These are phyloP conservation scores for Lodderomyces oxycetoniae DNA, from an alignment of 1,139 yeast genomes.

Conservation along the genomic window DNA sequence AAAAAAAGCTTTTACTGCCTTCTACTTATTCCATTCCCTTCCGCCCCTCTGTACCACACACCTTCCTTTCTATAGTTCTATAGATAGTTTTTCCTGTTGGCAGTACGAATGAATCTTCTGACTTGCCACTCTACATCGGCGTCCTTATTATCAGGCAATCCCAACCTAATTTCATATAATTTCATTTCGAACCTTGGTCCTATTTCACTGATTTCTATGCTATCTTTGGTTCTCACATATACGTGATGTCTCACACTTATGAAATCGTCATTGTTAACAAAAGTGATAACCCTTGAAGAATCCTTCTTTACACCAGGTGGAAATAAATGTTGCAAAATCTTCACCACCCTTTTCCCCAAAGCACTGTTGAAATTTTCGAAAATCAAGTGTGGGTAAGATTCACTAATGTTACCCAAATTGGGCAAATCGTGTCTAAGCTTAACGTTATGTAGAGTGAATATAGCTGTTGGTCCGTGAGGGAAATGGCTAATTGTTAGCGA, in stretches of 20 bases:
- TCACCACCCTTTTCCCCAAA: constrained; percentile 78
- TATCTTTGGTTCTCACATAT: constrained; percentile 81
- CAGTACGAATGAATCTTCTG: constrained; percentile 89
- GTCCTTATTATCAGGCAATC: constrained; percentile 90
- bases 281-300: constrained; percentile 77
- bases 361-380: constrained; percentile 87
- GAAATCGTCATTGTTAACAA: constrained; percentile 85
- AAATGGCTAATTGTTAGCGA: constrained; percentile 89
- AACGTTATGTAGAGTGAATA: constrained; percentile 91
- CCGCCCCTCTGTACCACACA: too few relatives aligned
- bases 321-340: constrained; percentile 79
- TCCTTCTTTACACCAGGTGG: constrained; percentile 97
- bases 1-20: too few relatives aligned
- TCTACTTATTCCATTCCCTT: too few relatives aligned
- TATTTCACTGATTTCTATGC: constrained; percentile 89
- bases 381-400: constrained; percentile 88
- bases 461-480: constrained; percentile 97
- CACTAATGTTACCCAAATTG: constrained; percentile 82
- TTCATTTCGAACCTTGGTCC: constrained; percentile 99
- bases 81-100: constrained; percentile 87
- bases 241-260: constrained; percentile 94
- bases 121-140: constrained; percentile 98
- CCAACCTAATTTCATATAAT: constrained; percentile 78
- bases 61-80: constrained; percentile 13
- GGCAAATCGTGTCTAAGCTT: constrained; percentile 89